Conservation (phyloP, 2,329 filamentous ascomycete species). For the Cordyceps javanica region DNA sequence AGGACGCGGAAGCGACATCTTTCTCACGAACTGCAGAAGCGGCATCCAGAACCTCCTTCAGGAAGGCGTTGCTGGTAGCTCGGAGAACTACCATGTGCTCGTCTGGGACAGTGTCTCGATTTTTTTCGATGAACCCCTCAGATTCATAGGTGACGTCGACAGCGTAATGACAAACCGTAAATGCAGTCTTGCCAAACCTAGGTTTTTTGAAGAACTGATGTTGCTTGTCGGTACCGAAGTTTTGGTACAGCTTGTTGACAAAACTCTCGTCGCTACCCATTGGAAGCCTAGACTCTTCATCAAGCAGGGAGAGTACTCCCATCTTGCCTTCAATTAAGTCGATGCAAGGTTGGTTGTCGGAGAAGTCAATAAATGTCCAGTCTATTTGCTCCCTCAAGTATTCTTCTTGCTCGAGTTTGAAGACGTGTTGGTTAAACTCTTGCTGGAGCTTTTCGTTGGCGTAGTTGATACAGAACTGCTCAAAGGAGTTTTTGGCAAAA, state of each 20-base stretch:
- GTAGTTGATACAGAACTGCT: slow-evolving; percentile 99
- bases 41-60: slow-evolving; percentile 76
- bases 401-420: slow-evolving; percentile 98
- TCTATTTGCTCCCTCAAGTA: slow-evolving; percentile 95
- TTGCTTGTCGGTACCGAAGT: slow-evolving; percentile 76
- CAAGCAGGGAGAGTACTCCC: slow-evolving; percentile 83
- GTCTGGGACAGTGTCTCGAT: slow-evolving; percentile 95
- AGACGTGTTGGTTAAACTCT: slow-evolving; percentile 98
- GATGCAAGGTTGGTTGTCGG: slow-evolving; percentile 98
- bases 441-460: slow-evolving; percentile 99
- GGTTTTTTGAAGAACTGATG: slow-evolving; percentile 98
- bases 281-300: slow-evolving; percentile 92
- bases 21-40: slow-evolving; percentile 86
- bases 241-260: slow-evolving; percentile 90
- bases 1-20: slow-evolving; percentile 60
- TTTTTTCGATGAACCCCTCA: slow-evolving; percentile 99
- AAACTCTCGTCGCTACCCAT: slow-evolving; percentile 98
- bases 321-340: slow-evolving; percentile 97
- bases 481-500: slow-evolving; percentile 99
- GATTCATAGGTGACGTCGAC: slow-evolving; percentile 98
- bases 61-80: slow-evolving; percentile 77
- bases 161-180: slow-evolving; percentile 97
- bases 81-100: slow-evolving; percentile 94
- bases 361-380: slow-evolving; percentile 99
- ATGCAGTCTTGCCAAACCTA: slow-evolving; percentile 91